Percentiles rank a stretch among this genome's conserved stretches.
Conservation (phyloP, 2,329 filamentous ascomycete species). For the Arthrobotrys sinensis region DNA sequence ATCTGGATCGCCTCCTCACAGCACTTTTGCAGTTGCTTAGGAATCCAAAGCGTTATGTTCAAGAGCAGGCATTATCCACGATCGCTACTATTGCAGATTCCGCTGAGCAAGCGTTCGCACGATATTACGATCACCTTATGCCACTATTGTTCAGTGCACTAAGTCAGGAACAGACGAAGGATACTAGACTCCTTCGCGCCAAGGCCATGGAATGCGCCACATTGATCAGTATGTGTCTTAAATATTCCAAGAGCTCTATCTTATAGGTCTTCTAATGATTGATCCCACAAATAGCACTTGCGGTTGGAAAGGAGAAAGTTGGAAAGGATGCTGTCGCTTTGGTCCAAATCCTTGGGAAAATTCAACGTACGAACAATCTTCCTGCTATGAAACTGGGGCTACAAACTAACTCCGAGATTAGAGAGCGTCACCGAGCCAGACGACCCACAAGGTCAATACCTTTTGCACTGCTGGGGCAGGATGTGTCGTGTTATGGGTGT, state of each 20-base stretch:
- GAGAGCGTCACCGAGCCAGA: conserved; percentile 87
- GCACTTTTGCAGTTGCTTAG: conserved; percentile 89
- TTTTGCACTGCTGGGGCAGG: conserved; percentile 98
- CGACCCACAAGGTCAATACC: conserved; percentile 95
- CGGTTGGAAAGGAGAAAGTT: conserved; percentile 93
- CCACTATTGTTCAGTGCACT: conserved; percentile 91
- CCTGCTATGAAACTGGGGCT: not conserved
- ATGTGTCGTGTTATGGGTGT: conserved; percentile 95
- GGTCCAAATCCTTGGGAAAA: conserved; percentile 87
- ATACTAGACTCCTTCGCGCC: conserved; percentile 88
- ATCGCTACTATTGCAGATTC: conserved; percentile 99
- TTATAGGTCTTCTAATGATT: not conserved
- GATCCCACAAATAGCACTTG: conserved; percentile 74
- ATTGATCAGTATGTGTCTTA: conserved; percentile 74
- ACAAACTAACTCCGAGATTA: conserved; percentile 47
- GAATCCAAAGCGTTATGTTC: conserved; percentile 94
- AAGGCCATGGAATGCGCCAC: conserved; percentile 99
- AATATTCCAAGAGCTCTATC: not conserved
- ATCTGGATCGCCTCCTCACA: conserved; percentile 87
- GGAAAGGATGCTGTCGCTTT: conserved; percentile 88
- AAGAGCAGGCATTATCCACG: conserved; percentile 96
- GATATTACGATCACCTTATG: conserved; percentile 97
- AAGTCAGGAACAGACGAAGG: conserved; percentile 86
- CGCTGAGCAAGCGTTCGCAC: conserved; percentile 91
- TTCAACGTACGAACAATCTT: conserved; percentile 75